These are phyloP conservation scores for Apiospora kogelbergensis DNA, from an alignment of 2,329 filamentous ascomycete genomes.

Conservation along the genomic window DNA sequence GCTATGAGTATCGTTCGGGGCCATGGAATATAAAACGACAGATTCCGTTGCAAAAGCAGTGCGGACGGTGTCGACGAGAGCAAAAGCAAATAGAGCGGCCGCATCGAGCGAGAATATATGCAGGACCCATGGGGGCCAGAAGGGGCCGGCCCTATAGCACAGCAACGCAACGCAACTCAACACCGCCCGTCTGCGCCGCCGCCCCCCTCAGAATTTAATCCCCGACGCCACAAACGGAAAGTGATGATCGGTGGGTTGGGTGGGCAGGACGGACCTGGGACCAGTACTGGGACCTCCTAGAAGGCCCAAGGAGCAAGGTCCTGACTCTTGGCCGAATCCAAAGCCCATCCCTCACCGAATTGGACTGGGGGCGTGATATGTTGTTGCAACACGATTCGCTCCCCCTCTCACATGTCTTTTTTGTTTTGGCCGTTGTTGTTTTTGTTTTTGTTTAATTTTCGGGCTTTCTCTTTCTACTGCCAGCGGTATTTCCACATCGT, in stretches of 20 bases:
- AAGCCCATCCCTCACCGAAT: neutral
- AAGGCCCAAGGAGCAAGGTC: neutral
- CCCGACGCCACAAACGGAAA: neutral
- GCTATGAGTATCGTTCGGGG: too few relatives aligned
- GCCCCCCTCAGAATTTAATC: neutral
- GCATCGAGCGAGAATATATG: too few relatives aligned
- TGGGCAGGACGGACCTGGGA: neutral
- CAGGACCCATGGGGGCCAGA: too few relatives aligned
- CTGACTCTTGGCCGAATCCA: neutral
- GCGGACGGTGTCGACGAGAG: too few relatives aligned
- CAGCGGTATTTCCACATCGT: neutral
- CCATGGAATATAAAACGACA: too few relatives aligned
- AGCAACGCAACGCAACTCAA: neutral
- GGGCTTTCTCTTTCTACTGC: neutral
- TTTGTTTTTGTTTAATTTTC: neutral
- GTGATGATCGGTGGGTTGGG: neutral
- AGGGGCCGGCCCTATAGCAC: neutral
- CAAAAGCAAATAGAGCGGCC: too few relatives aligned
- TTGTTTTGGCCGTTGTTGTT: too few relatives aligned
- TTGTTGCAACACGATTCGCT: neutral
- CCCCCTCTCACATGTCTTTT: neutral
- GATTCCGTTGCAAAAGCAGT: too few relatives aligned
- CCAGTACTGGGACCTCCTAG: too few relatives aligned
- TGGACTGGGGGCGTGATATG: neutral
- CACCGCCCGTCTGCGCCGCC: neutral